Percentiles rank a stretch among this genome's conserved stretches.
Conservation (phyloP, 345 rosid species). For the Diplotaxis tenuifolia region DNA sequence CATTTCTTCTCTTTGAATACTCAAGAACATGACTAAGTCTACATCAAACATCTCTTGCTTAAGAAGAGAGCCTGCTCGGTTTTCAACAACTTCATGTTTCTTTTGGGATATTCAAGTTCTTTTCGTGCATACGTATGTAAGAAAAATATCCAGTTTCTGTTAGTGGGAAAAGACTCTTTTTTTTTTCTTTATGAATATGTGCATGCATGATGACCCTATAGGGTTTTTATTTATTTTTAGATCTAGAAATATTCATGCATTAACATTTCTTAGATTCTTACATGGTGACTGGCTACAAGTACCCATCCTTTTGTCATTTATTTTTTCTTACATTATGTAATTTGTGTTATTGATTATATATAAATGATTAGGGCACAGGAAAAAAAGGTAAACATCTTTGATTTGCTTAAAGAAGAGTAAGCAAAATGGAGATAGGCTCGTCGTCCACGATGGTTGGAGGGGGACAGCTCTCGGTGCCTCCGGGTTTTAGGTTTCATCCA, state of each 20-base stretch:
- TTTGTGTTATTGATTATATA: conserved; percentile 10
- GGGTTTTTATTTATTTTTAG: conserved; percentile 19
- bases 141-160: not conserved
- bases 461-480: conserved; percentile 83
- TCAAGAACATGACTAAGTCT: conserved; percentile 29
- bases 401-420: conserved; percentile 9
- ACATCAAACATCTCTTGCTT: conserved; percentile 1
- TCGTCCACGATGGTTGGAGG: conserved; percentile 55
- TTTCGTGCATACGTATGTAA: conserved; percentile 11
- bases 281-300: not conserved
- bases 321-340: not conserved
- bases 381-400: conserved; percentile 7
- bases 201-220: conserved; percentile 32
- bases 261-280: conserved; percentile 6
- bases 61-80: not conserved
- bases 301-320: not conserved
- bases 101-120: not conserved
- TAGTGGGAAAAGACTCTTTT: not conserved
- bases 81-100: conserved; percentile 16
- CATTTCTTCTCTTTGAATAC: conserved; percentile 22
- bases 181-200: not conserved
- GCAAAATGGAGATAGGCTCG: conserved; percentile 38
- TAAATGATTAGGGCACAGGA: conserved; percentile 18
- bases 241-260: not conserved
- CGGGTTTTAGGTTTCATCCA: conserved; percentile 95